Evolutionary conservation across 768 basidiomycete species (phyloP).

Genomic region (Mycena belliarum): DNA sequence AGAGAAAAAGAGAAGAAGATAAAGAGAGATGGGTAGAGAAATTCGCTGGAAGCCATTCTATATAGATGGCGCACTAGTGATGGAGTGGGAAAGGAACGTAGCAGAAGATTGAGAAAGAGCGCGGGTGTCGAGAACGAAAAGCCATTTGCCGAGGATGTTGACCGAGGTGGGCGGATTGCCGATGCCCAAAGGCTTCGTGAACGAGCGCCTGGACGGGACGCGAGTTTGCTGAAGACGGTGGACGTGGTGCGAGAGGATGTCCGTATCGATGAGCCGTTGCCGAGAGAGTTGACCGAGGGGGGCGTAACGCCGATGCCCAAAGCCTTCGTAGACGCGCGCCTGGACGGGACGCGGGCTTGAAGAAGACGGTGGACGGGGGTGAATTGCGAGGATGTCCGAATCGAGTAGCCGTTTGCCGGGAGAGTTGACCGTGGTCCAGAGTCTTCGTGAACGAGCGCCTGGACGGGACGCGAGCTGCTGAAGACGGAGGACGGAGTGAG

Average conservation of each 20-base stretch:
- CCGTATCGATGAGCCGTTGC: neutral
- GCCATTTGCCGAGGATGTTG: neutral
- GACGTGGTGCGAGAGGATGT: neutral
- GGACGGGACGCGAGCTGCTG: too few relatives aligned
- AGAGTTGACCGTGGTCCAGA: neutral
- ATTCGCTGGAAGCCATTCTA: too few relatives aligned
- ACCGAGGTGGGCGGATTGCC: neutral
- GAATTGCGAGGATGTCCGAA: neutral
- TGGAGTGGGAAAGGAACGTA: neutral
- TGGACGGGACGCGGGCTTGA: neutral
- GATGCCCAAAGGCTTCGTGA: too few relatives aligned
- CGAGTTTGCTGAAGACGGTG: neutral
- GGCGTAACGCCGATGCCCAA: too few relatives aligned
- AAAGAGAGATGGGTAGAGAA: too few relatives aligned
- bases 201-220: too few relatives aligned
- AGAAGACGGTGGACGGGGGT: neutral
- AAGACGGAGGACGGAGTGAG: too few relatives aligned
- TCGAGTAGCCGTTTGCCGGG: neutral
- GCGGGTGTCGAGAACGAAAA: neutral
- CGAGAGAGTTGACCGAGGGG: neutral
- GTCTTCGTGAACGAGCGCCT: too few relatives aligned
- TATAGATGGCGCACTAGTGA: too few relatives aligned
- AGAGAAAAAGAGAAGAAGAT: too few relatives aligned
- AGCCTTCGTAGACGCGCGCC: too few relatives aligned
- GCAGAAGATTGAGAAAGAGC: neutral